Evolutionary conservation across 805 yeast genomes (phyloP), one percentile per base, ranked within the genome.

Genomic region (Wickerhamomyces bovis): DNA sequence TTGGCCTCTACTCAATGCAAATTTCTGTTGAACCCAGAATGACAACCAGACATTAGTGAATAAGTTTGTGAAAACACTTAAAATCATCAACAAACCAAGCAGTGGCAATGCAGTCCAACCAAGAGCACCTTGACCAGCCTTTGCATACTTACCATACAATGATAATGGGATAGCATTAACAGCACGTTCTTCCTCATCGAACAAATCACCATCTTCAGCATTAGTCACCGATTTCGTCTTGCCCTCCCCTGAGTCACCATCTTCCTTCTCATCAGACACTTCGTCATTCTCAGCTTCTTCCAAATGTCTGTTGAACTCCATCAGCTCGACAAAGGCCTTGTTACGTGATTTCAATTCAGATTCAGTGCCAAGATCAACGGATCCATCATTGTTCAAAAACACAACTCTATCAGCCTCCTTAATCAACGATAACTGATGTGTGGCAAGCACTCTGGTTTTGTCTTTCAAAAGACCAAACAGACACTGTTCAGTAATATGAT

Each of bases 31-130:
- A 1, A 81, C 67, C 95, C 95, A 86, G 62, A 81, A 86, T 2
- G 89, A 77, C 47, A 87, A 69, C 92, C 90, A 84, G 6, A 83
- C 80, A 60, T 81, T 83, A 22, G 84, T 72, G 57, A 83, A 82
- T 73, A 59, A 75, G 76, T 39, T 80, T 69, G 57, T 76, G 73
- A 44, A 79, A 57, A 76, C 74, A 26, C 73, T 62, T n/a, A 73
- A 8, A 3, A 52, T 44, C 4, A 50, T 25, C 6, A 36, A 13
- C 3, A 33, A 10, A 6, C 48, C 15, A 6, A 53, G 12, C 2
- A 56, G 48, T 33, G 64, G 69, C 16, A 61, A 55, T 46, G 55
- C 57, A 25, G 53, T 41, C 6, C 39, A 51, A 38, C 60, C 73
- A 52, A 63, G 63, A 16, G 50, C 62, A 0, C 80, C 79, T 23